Evolutionary conservation across 192 early-diverging fungal species (phyloP).

Genomic region (Coemansia sp.): DNA sequence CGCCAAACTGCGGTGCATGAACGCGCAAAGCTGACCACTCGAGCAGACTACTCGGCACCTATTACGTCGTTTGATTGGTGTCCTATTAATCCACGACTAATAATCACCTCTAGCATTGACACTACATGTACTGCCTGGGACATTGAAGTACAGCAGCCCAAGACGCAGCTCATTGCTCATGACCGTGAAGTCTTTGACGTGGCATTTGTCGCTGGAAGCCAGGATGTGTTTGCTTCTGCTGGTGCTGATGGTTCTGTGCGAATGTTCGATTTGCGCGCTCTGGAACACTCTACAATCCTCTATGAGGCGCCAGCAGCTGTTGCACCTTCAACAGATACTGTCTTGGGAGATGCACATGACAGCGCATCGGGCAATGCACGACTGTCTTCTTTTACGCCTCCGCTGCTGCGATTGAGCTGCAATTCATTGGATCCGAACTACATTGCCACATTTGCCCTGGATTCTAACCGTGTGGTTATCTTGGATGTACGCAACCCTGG

Average conservation of each 20-base stretch:
- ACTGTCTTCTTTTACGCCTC: conserved; percentile 43
- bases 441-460: conserved; percentile 88
- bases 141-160: conserved; percentile 92
- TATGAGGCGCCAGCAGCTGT: conserved; percentile 78
- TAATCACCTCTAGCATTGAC: conserved; percentile 94
- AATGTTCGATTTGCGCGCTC: conserved; percentile 93
- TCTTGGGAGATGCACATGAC: conserved; percentile 14
- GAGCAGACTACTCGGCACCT: conserved; percentile 81
- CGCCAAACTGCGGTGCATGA: conserved; percentile 18
- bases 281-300: conserved; percentile 97
- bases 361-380: conserved; percentile 16
- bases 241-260: conserved; percentile 97
- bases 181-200: conserved; percentile 99
- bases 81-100: conserved; percentile 74
- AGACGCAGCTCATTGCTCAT: conserved; percentile 99
- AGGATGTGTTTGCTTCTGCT: conserved; percentile 93
- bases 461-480: conserved; percentile 77
- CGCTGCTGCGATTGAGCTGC: conserved; percentile 84
- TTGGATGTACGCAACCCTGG: conserved; percentile 92
- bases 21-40: conserved; percentile 55
- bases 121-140: conserved; percentile 99
- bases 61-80: conserved; percentile 99
- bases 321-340: conserved; percentile 26
- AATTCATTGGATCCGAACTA: conserved; percentile 89
- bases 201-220: conserved; percentile 79